Conservation (phyloP, 768 basidiomycete species). For the Galerina sulciceps region DNA sequence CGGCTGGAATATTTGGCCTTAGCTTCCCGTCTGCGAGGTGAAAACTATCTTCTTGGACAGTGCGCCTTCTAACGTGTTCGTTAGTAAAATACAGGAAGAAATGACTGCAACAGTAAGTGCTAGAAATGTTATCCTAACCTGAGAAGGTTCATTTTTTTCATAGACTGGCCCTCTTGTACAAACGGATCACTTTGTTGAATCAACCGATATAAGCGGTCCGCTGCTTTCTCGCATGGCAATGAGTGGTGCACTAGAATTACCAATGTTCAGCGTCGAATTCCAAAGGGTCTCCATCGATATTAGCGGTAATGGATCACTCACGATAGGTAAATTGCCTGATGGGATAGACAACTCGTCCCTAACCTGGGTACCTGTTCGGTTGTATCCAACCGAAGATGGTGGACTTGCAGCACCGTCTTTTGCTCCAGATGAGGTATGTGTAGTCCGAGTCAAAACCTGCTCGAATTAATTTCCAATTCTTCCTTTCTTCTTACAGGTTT, state of each 20-base stretch:
- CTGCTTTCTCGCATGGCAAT: constrained; percentile 51
- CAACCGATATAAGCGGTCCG: constrained; percentile 45
- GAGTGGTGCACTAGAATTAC: constrained; percentile 42
- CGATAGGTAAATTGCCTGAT: constrained; percentile 63
- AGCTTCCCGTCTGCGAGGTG: constrained; percentile 73
- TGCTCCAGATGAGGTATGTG: constrained; percentile 61
- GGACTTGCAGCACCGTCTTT: constrained; percentile 58
- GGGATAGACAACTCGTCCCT: constrained; percentile 57
- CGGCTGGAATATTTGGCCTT: constrained; percentile 69
- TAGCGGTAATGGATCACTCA: constrained; percentile 61
- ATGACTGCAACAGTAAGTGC: constrained; percentile 5
- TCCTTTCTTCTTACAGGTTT: constrained; percentile 26
- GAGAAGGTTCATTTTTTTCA: background rate
- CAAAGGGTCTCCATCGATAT: constrained; percentile 65
- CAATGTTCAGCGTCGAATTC: constrained; percentile 59
- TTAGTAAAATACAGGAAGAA: constrained; percentile 15
- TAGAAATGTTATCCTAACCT: background rate
- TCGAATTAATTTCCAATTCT: background rate
- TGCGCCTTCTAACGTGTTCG: background rate
- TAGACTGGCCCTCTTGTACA: constrained; percentile 27
- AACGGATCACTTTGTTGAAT: constrained; percentile 40
- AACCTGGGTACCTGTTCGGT: constrained; percentile 70
- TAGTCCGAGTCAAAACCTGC: background rate
- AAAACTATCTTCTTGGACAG: background rate
- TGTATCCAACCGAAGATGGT: constrained; percentile 56